Evolutionary conservation across 768 basidiomycete species (phyloP).

Genomic region (Leccinellum luteum): DNA sequence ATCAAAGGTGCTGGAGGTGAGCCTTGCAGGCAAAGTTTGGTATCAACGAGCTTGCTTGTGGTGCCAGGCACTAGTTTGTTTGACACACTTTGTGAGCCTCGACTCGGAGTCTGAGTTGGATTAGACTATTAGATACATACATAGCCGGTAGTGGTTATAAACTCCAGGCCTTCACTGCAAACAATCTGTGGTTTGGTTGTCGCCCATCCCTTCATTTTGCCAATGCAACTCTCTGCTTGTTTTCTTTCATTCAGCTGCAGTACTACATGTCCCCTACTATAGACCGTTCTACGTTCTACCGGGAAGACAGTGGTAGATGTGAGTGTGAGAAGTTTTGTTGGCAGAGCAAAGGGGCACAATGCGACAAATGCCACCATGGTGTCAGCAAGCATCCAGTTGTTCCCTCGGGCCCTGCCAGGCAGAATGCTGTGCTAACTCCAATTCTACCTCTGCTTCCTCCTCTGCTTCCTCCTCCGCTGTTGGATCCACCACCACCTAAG

Average conservation of each 20-base stretch:
- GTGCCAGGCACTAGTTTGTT: constrained; percentile 9
- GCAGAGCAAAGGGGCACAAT: not conserved
- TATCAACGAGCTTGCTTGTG: constrained; percentile 7
- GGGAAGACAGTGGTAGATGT: not conserved
- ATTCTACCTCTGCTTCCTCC: too few species aligned
- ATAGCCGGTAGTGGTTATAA: not conserved
- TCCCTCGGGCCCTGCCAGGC: not conserved
- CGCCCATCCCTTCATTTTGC: not conserved
- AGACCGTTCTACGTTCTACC: not conserved
- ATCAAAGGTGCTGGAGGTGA: constrained; percentile 4
- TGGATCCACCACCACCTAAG: not conserved
- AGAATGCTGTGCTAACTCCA: not conserved
- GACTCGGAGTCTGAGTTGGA: too few species aligned
- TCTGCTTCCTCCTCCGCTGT: not conserved
- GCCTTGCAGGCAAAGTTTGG: constrained; percentile 9
- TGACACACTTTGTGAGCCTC: not conserved
- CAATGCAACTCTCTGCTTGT: too few species aligned
- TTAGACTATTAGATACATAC: not conserved
- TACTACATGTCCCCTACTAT: not conserved
- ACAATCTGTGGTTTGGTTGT: not conserved
- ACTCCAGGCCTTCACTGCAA: not conserved
- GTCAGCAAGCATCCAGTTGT: not conserved
- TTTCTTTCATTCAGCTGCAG: not conserved
- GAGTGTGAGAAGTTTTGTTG: not conserved
- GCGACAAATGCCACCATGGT: not conserved